Base-by-base conservation (phyloP, 2,329 filamentous ascomycete genomes). In the Sclerotinia nivalis region DNA sequence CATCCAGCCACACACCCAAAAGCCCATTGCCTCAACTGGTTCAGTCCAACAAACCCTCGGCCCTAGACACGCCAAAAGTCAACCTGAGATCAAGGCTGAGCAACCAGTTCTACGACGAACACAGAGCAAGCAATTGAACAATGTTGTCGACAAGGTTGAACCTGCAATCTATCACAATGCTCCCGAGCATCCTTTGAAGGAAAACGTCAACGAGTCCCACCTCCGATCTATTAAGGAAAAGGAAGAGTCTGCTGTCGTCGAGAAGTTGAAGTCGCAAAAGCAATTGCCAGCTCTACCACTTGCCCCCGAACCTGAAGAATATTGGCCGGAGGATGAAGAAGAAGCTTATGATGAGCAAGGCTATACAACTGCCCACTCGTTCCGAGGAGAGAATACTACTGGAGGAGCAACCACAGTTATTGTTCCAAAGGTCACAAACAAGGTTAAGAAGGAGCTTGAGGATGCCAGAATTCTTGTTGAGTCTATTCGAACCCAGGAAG, bases 361-460 rank as follows among this genome's bases (percentile, higher is more conserved):
- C 31, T 90, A 89, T 75, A 91, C 91, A 70, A 94, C 91, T 31
- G 92, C 92, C 70, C 89, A 89, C 34, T 96, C 93, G 2, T 89
- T 92, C 52, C 88, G 89, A 73, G 86, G 88, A 31, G 92, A 93
- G 65, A 91, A 91, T 75, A 91, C 92, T 58, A 91, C 88, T 40
- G 85, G 86, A 25, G 87, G 85, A 47, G 84, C 86, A 12, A 85
- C 87, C 28, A 85, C 86, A 31, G 82, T 97, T 62, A 83, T 96
- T 8, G 89, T 90, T 49, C 95, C 95, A 13, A 88, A 88, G 74
- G 82, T 91, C 72, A 93, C 89, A 37, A 84, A 87, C 72, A 90
- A 89, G 75, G 86, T 89, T 49, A 85, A 88, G 76, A 87, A 88
- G 50, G 93, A 98, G 81, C 84, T 98, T 54, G 89, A 91, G 56